Evolutionary conservation across 768 basidiomycete species (phyloP).

Genomic region (Rhodosporidiobolus odoratus): DNA sequence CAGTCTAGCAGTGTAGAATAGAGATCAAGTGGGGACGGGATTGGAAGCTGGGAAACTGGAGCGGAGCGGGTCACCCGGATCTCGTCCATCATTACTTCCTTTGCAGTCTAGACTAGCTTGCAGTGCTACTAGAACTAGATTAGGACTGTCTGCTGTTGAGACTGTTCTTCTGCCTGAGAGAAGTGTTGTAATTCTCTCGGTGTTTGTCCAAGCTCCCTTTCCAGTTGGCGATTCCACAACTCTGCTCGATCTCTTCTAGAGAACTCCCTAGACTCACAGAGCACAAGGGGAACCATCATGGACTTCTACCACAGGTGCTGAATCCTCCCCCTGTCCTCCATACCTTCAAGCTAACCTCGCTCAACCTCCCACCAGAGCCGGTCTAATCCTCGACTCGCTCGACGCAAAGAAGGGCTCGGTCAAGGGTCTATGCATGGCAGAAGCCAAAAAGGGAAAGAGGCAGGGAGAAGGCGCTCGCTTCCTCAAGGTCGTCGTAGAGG

Average conservation of each 20-base stretch:
- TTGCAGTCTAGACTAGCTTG: too few species aligned
- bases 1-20: not conserved
- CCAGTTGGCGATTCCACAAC: too few species aligned
- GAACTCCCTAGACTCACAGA: not conserved
- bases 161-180: too few species aligned
- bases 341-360: not conserved
- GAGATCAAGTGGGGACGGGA: too few species aligned
- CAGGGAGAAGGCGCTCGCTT: constrained; percentile 32
- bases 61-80: not conserved
- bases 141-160: too few species aligned
- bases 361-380: constrained; percentile 47
- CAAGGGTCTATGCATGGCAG: constrained; percentile 74
- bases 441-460: constrained; percentile 41
- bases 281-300: constrained; percentile 4
- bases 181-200: too few species aligned
- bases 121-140: too few species aligned
- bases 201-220: too few species aligned
- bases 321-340: not conserved
- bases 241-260: not conserved
- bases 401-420: constrained; percentile 88
- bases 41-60: not conserved
- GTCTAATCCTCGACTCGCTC: constrained; percentile 72
- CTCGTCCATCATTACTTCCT: too few species aligned
- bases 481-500: constrained; percentile 72
- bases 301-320: constrained; percentile 38